Evolutionary conservation across 1,284 basidiomycete genomes (phyloP), one percentile per base, ranked within the genome.

Genomic region (Cutaneotrichosporon curvatum): DNA sequence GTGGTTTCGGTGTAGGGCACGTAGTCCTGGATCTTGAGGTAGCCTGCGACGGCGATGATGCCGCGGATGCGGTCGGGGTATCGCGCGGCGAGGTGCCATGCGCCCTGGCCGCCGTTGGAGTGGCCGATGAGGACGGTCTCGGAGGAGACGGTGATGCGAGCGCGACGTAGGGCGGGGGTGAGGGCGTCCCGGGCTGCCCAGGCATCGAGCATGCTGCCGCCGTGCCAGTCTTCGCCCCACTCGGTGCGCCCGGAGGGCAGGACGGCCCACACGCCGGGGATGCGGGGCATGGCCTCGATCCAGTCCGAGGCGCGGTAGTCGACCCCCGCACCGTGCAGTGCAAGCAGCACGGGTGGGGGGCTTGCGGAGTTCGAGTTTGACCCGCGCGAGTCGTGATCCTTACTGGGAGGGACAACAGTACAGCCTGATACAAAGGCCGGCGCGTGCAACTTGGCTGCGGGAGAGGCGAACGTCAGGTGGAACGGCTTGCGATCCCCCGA

Each of bases 61-160:
- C 69, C 88, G 4, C 82, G 62, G 1, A 88, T 78, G 32, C 78
- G 75, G 63, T 92, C 88, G 0, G 89, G 87, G 62, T 79, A 85
- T 47, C 83, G 76, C 20, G 80, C 77, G 2, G 84, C 80, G 5
- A 84, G 62, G 63, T 88, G 82, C 85, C 87, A 90, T 3, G 83
- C 76, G 0, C 90, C 90, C 68, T 94, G 90, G 3, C 89, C 90
- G 9, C 90, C 90, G 63, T 95, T 95, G 2, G 88, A 92, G 63
- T 95, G 90, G 0, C 90, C 90, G 37, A 91, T 73, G 7, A 91
- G 47, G 10, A 59, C n/a, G 0, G 52, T 56, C 14, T 48, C 52
- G 2, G 18, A 2, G 4, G 45, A 44, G 4, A 43, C 16, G 4
- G 14, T 9, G n/a, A 38, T 11, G 10, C 34, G 5, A 9, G 35